phyloP scores from a whole-genome alignment of 257 asterid genomes.

The Nicotiana obtusifolia region DNA sequence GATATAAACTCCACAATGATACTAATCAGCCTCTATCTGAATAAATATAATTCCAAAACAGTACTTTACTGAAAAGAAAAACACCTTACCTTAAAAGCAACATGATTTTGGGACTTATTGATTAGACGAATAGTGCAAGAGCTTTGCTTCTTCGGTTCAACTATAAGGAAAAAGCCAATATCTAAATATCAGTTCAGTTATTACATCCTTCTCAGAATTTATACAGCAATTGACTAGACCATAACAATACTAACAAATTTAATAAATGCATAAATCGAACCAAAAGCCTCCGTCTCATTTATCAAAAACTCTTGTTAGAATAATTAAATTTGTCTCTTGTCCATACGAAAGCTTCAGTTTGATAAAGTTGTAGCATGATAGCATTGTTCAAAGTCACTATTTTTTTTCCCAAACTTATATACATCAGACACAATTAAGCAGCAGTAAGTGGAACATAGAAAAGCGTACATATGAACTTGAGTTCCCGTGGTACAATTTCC shows the following conservation, averaged over 20 bases:
- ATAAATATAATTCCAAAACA: neutral
- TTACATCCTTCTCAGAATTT: neutral
- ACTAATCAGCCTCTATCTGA: neutral
- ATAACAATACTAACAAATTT: neutral
- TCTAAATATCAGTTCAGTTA: neutral
- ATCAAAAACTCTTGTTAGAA: neutral
- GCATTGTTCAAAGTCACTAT: neutral
- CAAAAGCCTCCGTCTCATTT: neutral
- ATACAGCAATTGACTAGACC: neutral
- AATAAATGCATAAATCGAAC: neutral
- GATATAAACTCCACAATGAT: slow-evolving; percentile 11
- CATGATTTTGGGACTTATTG: slow-evolving; percentile 27
- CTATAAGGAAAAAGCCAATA: slow-evolving; percentile 14
- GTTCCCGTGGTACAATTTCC: slow-evolving; percentile 33
- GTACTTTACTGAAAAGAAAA: neutral
- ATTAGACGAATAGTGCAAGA: slow-evolving; percentile 29
- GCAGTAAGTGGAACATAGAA: neutral
- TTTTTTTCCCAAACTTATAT: neutral
- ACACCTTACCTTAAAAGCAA: slow-evolving; percentile 37
- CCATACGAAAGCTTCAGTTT: neutral
- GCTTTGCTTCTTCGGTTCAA: slow-evolving; percentile 35
- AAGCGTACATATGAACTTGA: slow-evolving; percentile 27
- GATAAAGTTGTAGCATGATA: neutral
- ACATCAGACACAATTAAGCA: neutral
- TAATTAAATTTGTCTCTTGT: neutral